Conservation (phyloP, 2,329 filamentous ascomycete species). For the Neoascochyta sp. region DNA sequence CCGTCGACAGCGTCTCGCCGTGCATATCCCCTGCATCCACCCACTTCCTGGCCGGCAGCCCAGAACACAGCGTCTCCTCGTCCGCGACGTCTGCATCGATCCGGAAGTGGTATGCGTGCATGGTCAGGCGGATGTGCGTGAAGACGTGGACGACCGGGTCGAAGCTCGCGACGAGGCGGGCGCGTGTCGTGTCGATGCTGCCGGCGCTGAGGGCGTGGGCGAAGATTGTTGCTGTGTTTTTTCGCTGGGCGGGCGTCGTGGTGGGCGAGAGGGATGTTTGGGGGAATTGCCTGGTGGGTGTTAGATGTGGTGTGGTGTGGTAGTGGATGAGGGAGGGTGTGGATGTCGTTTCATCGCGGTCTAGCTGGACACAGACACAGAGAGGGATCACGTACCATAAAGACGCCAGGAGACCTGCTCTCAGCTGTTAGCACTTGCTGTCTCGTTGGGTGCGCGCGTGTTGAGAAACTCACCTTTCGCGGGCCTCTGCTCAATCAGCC, state of each 20-base stretch:
- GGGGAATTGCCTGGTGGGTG: conserved; percentile 34
- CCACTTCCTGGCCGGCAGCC: conserved; percentile 29
- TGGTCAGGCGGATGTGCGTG: conserved; percentile 34
- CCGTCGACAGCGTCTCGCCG: conserved; percentile 34
- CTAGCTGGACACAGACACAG: too few relatives aligned
- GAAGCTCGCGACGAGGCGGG: conserved; percentile 16
- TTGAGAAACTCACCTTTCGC: conserved; percentile 26
- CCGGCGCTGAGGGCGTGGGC: conserved; percentile 14
- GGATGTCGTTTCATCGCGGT: too few relatives aligned
- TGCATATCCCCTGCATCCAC: conserved; percentile 27
- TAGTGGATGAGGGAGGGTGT: too few relatives aligned
- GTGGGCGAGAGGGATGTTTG: conserved; percentile 19
- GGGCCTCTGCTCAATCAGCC: conserved; percentile 37
- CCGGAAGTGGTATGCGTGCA: conserved; percentile 30
- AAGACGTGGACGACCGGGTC: conserved; percentile 35
- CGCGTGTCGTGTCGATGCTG: conserved; percentile 14
- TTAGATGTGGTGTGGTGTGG: too few relatives aligned
- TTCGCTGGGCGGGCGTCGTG: conserved; percentile 19
- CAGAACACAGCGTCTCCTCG: conserved; percentile 8
- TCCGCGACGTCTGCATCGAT: conserved; percentile 9
- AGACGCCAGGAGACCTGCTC: conserved; percentile 22
- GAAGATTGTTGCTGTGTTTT: conserved; percentile 19
- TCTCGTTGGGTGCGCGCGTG: background rate
- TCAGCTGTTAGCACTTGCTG: conserved; percentile 4
- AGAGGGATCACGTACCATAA: conserved; percentile 23